Evolutionary conservation across 2,329 filamentous ascomycete species (phyloP), one percentile per base, ranked within the genome.

Genomic region (Fusarium globosum): DNA sequence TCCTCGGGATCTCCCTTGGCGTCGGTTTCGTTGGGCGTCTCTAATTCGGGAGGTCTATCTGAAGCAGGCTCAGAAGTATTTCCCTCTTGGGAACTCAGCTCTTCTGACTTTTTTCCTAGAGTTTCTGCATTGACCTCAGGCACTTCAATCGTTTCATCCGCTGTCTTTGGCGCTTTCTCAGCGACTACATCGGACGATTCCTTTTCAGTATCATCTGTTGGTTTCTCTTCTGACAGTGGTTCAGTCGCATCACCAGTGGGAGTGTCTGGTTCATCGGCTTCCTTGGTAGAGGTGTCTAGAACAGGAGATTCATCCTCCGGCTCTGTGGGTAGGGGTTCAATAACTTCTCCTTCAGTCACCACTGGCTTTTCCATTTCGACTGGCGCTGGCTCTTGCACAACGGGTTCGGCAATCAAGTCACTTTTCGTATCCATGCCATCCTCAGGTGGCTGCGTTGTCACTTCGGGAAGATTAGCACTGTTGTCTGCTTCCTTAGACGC

Each of bases 31-130:
- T 65, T 58, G 33, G 38, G n/a, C 28, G 42, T 43, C 30, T 75
- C 71, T 53, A 28, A 53, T 36, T 72, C 61, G 20, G 11, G 52
- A 39, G 36, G 41, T 39, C 65, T 63, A 41, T 63, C 62, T n/a
- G 38, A 39, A 20, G 42, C 11, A 48, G 48, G 16, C 48, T 55
- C 57, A 26, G 59, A 38, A 56, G 35, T 35, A 49, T 42, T 43
- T 30, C 23, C 48, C 41, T 57, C 55, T 15, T 26, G 11, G 5
- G 30, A 6, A 16, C 42, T 35, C 38, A 33, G n/a, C 33, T 60
- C 70, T n/a, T 52, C 18, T 49, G 39, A 7, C 15, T 51, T 62
- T 48, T 65, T 65, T 51, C 57, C 45, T 7, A 60, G 30, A 30
- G 60, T 23, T 12, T 73, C 66, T 45, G 49, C 21, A 14, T 60